Evolutionary conservation across 129 eudicot species (phyloP), one percentile per base, ranked within the genome.

Genomic region (Flaveria brownii): DNA sequence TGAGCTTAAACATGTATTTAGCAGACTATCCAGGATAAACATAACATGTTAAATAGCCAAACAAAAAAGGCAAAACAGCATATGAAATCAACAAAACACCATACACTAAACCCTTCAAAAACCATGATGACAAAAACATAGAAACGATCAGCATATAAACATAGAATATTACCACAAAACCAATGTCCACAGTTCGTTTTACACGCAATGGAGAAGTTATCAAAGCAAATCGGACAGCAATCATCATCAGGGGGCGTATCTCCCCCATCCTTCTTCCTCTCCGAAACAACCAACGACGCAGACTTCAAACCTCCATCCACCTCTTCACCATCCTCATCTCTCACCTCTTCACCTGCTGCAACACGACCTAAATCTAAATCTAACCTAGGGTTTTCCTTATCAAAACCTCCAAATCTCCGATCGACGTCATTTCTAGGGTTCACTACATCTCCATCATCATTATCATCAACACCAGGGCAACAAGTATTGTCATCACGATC

Each of bases 201-300:
- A 72, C 89, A 85, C 7, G 92, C 82, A 39, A 85, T 28, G 3
- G 52, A 46, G 67, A 85, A 87, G 42, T 70, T 78, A 1, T 76
- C 92, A 39, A 84, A 87, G 80, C 92, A 87, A 15, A 87, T 82
- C 4, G 89, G 89, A 17, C 92, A 87, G 16, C 88, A 79, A 80
- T 87, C 92, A 75, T 87, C 92, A 11, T 84, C 80, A 2, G 92
- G 89, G 22, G 92, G 92, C 3, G 18, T 61, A 42, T 74, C 91
- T 79, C 68, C 78, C 43, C 81, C 83, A 25, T 77, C 77, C 73
- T 68, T 76, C 25, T 36, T 72, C 82, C 82, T 60, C 15, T 72
- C 82, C 1, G 66, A 75, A 33, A 75, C 79, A 43, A 73, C 68
- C 71, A 76, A 30, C 18, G 57, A 46, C 68, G 30, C 45, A 28